phyloP scores from a whole-genome alignment of 1,139 yeast species.

The Pneumocystis jirovecii region DNA sequence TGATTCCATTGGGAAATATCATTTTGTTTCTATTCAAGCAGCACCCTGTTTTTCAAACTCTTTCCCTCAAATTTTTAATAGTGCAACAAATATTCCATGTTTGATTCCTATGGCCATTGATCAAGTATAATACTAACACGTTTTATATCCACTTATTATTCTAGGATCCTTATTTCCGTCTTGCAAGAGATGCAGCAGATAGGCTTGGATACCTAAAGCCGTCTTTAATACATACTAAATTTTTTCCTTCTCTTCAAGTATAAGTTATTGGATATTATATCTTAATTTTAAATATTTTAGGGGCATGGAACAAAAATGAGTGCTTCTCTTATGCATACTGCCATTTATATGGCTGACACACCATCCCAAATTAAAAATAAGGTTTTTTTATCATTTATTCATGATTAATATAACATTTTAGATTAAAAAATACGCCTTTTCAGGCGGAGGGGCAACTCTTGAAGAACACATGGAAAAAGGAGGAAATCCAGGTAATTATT shows the following conservation, averaged over 20 bases:
- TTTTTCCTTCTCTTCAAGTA: constrained; percentile 73
- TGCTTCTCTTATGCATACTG: constrained; percentile 71
- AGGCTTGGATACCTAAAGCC: constrained; percentile 85
- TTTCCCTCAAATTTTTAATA: constrained; percentile 85
- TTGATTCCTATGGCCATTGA: constrained; percentile 98
- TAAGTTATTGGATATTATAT: not conserved
- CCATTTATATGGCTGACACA: constrained; percentile 90
- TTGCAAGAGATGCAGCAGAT: constrained; percentile 93
- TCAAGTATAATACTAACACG: constrained; percentile 12
- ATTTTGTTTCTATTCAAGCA: constrained; percentile 91
- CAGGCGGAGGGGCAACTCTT: constrained; percentile 78
- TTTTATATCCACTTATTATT: not conserved
- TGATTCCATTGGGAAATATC: constrained; percentile 87
- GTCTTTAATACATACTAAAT: constrained; percentile 79
- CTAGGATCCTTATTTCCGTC: constrained; percentile 96
- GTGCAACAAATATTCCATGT: constrained; percentile 72
- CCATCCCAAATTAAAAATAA: constrained; percentile 84
- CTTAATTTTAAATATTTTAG: constrained; percentile 29
- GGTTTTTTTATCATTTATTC: not conserved
- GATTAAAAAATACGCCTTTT: constrained; percentile 89
- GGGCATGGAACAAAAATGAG: constrained; percentile 97
- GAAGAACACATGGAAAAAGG: constrained; percentile 85
- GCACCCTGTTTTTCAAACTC: constrained; percentile 92
- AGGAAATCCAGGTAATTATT: constrained; percentile 46
- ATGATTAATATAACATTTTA: not conserved